Evolutionary conservation across 2,329 filamentous ascomycete species (phyloP), one percentile per base, ranked within the genome.

Genomic region (Microsporum canis): DNA sequence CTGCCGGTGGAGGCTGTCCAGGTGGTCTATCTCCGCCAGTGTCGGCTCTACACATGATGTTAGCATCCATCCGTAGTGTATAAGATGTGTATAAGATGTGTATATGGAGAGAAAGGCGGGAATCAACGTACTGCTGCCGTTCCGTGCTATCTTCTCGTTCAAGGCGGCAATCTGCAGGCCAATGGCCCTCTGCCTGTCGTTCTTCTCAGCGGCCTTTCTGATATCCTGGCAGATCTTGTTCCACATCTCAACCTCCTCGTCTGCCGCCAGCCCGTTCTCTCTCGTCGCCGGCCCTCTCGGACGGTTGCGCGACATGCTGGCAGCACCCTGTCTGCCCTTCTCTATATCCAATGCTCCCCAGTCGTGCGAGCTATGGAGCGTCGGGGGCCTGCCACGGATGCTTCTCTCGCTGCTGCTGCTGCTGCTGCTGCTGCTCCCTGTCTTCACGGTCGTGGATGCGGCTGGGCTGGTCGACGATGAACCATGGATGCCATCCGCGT

Each of bases 1-100:
- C 63, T 78, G 75, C 53, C 78, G 74, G 63, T 79, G 77, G 55
- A 77, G 72, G 55, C 66, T 70, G 63, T 79, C 76, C 23, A 80
- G 72, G 58, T 76, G 72, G 45, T 76, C 74, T 51, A 77, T 72
- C 62, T 78, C 74, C 8, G 64, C 66, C 47, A 76, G 66, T 3
- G 71, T 72, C 5, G 73, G 72, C 62, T 68, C 73, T 76, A 43
- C 5, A 31, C 2, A 43, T 6, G 39, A 58, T 29, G 17, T 58
- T 17, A 55, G n/a, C 23, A 31, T 6, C 14, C 33, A 29, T n/a
- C 27, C 14, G 17, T 57, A 43, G 10, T 41, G 3, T 8, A 23
- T 12, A 3, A 61, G n/a, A 31, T n/a, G 17, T 49, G 38, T 38
- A 27, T 29, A 61, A 31, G 17, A 36, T 7, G 39, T 36, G 33